These are phyloP conservation scores for Agaricus sinodeliciosus DNA, from an alignment of 768 basidiomycete species.

Conservation along the genomic window DNA sequence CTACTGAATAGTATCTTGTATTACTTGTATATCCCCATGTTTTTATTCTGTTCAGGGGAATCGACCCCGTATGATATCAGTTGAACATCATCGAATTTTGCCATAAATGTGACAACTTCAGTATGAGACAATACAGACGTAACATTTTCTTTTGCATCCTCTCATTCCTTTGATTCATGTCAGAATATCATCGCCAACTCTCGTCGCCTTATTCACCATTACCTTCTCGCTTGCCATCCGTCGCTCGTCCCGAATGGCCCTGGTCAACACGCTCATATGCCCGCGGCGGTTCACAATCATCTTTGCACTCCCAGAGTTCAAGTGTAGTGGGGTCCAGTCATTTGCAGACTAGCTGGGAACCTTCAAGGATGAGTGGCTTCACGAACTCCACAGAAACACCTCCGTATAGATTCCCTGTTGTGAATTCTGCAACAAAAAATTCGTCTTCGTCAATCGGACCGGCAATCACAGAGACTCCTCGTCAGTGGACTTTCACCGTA, in stretches of 20 bases:
- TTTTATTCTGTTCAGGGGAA: no score
- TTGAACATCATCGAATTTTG: not conserved
- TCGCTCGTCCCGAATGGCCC: constrained; percentile 57
- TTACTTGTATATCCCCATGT: no score
- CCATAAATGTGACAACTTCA: constrained; percentile 3
- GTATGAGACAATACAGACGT: not conserved
- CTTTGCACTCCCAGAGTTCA: constrained; percentile 23
- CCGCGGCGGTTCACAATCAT: constrained; percentile 25
- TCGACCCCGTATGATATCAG: not conserved
- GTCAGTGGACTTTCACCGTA: constrained; percentile 64
- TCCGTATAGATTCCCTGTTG: constrained; percentile 12
- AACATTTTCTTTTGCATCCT: not conserved
- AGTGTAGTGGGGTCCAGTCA: constrained; percentile 17
- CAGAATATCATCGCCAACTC: constrained; percentile 28
- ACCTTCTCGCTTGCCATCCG: constrained; percentile 37
- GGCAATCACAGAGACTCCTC: constrained; percentile 39
- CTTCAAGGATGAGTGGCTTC: constrained; percentile 18
- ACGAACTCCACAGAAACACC: constrained; percentile 17
- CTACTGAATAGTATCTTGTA: constrained; percentile 33
- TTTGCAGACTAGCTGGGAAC: constrained; percentile 25
- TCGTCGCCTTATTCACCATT: constrained; percentile 36
- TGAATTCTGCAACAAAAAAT: constrained; percentile 13
- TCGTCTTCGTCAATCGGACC: constrained; percentile 19
- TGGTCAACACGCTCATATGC: constrained; percentile 36
- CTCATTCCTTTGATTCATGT: constrained; percentile 20